Evolutionary conservation across 331 rosid species (phyloP), one percentile per base, ranked within the genome.

Genomic region (Arachis monticola): DNA sequence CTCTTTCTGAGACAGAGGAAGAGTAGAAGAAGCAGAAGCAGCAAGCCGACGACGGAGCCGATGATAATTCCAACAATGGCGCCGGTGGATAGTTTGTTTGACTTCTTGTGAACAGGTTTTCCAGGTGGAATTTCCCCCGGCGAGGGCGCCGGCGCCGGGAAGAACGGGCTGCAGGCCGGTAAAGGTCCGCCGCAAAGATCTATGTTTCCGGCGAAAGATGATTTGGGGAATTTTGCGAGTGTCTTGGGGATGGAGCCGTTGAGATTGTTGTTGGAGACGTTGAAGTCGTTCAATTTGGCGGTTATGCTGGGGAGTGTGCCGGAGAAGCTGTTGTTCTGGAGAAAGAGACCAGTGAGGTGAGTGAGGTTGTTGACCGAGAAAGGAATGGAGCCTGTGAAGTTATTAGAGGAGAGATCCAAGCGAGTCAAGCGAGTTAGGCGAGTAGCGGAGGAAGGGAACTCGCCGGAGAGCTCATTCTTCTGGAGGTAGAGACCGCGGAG

Each of bases 201-300:
- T 62, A 81, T 2, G 77, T 95, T 95, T 22, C 93, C 92, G 46
- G 88, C 73, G 72, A 95, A 95, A 12, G 97, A 81, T 9, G 97
- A 61, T 0, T 45, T 67, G 0, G 92, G 87, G 74, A 92, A 95
- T 0, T 7, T 73, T 0, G 81, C 2, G 1, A 92, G 86, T 3
- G 84, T 74, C 0, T 67, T 4, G 0, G 99, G 99, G 47, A 95
- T 89, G 1, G 99, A 95, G 67, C 99, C 97, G 80, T 95, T 95
- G 75, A 95, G 91, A 1, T 13, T 44, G 88, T 95, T 95, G 75
- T 88, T 30, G 0, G 99, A 83, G 30, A 89, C 99, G 27, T 86
- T 61, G 77, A 95, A 95, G 35, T 1, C 2, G 0, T 0, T 31
- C 62, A 95, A 60, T 6, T 74, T 77, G 12, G 80, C 50, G 0